Percentiles rank a stretch among this genome's conserved stretches.
These are phyloP conservation scores for Pseudogymnoascus sp. DNA, from an alignment of 2,329 filamentous ascomycete species.

Conservation along the genomic window DNA sequence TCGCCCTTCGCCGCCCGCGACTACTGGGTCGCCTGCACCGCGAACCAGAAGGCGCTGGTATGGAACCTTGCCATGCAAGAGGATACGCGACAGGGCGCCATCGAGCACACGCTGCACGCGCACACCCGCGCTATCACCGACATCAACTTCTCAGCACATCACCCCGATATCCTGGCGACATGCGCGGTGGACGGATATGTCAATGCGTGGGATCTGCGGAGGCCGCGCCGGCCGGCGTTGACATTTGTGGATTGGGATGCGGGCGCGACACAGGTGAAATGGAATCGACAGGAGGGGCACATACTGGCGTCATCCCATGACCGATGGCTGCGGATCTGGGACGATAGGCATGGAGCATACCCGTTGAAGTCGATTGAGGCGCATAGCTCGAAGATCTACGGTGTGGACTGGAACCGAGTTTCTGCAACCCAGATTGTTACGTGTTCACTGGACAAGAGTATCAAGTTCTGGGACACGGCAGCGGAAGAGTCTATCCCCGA, in stretches of 20 bases:
- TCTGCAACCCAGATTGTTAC: slow-evolving; percentile 66
- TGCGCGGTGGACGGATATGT: slow-evolving; percentile 91
- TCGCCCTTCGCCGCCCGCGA: slow-evolving; percentile 83
- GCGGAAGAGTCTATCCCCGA: slow-evolving; percentile 57
- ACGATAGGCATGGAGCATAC: slow-evolving; percentile 68
- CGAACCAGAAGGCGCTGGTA: slow-evolving; percentile 87
- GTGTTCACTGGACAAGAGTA: slow-evolving; percentile 83
- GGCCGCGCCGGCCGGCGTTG: slow-evolving; percentile 62
- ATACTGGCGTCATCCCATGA: slow-evolving; percentile 88
- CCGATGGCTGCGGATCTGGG: slow-evolving; percentile 81
- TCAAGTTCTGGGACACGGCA: slow-evolving; percentile 86
- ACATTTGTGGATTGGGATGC: slow-evolving; percentile 91
- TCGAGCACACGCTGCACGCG: slow-evolving; percentile 81
- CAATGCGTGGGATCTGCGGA: slow-evolving; percentile 82
- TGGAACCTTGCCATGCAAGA: slow-evolving; percentile 76
- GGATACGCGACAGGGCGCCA: slow-evolving; percentile 59
- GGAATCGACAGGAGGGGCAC: slow-evolving; percentile 79
- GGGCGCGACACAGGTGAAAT: slow-evolving; percentile 91
- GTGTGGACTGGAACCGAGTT: slow-evolving; percentile 86
- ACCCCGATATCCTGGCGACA: slow-evolving; percentile 81
- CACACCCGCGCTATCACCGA: slow-evolving; percentile 88
- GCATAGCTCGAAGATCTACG: slow-evolving; percentile 89
- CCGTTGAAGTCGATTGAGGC: slow-evolving; percentile 79
- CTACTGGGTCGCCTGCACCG: slow-evolving; percentile 90
- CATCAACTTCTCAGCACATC: slow-evolving; percentile 90